Evolutionary conservation across 495 filamentous ascomycete species (phyloP).

Genomic region (Margaritispora aquatica): DNA sequence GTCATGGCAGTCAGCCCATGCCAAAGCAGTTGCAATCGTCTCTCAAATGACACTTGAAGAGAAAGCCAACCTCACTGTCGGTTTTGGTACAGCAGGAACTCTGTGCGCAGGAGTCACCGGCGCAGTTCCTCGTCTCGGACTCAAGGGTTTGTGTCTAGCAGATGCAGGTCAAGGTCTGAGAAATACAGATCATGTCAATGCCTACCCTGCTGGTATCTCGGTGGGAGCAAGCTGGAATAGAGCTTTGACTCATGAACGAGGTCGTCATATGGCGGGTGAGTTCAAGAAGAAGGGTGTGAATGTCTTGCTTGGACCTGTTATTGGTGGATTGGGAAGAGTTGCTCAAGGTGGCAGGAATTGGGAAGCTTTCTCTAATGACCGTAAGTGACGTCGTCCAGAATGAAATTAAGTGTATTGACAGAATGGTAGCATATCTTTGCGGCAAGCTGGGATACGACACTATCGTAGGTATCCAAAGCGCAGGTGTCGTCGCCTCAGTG

Average conservation of each 20-base stretch:
- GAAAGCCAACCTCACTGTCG: constrained; percentile 30
- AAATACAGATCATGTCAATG: constrained; percentile 51
- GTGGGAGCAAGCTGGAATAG: constrained; percentile 56
- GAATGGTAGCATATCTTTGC: constrained; percentile 23
- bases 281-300: constrained; percentile 59
- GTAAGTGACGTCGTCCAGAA: no score
- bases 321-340: constrained; percentile 47
- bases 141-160: constrained; percentile 53
- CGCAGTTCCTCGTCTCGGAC: constrained; percentile 43
- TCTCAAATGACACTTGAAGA: constrained; percentile 49
- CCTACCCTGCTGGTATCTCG: constrained; percentile 22
- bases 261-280: constrained; percentile 46
- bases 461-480: constrained; percentile 40
- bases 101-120: constrained; percentile 5
- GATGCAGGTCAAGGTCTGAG: constrained; percentile 58
- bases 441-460: constrained; percentile 39
- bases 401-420: no score
- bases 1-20: constrained; percentile 40
- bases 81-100: not conserved
- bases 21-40: constrained; percentile 45
- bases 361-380: constrained; percentile 36
- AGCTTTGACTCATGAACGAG: constrained; percentile 39
- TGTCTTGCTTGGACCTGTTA: constrained; percentile 60
- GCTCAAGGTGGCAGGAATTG: constrained; percentile 48
- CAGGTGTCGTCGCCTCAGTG: constrained; percentile 45